phyloP scores from a whole-genome alignment of 2,329 filamentous ascomycete genomes.

The Graphium sp. region DNA sequence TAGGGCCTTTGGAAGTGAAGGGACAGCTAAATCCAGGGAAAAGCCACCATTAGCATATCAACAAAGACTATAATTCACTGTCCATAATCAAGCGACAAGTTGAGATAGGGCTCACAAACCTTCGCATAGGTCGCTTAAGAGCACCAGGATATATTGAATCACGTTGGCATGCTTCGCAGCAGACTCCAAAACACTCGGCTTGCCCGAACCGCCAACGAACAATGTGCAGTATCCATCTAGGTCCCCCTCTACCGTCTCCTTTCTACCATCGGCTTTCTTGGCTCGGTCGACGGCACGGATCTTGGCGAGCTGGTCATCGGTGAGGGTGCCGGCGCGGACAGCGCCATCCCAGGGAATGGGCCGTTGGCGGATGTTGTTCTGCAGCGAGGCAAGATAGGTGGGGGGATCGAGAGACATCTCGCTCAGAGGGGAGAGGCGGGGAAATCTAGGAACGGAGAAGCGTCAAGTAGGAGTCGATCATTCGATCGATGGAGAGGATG shows the following conservation, averaged over 20 bases:
- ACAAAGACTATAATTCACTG: conserved; percentile 1
- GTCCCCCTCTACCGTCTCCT: conserved; percentile 66
- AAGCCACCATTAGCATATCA: background rate
- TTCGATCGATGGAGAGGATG: too few relatives aligned
- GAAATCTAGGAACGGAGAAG: too few relatives aligned
- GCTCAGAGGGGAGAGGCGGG: background rate
- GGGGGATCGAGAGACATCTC: conserved; percentile 82
- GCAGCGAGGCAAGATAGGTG: conserved; percentile 68
- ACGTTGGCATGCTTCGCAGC: conserved; percentile 79
- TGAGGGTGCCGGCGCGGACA: conserved; percentile 83
- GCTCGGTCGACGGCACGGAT: conserved; percentile 96
- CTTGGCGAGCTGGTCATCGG: conserved; percentile 82
- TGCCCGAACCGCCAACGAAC: conserved; percentile 61
- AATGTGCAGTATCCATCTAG: conserved; percentile 64
- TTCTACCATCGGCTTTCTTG: conserved; percentile 68
- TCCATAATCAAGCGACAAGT: conserved; percentile 1
- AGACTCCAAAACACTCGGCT: conserved; percentile 59
- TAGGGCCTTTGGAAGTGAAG: conserved; percentile 28
- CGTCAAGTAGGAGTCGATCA: too few relatives aligned
- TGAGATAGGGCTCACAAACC: conserved; percentile 27
- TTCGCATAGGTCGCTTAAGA: conserved; percentile 75
- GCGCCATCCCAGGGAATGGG: conserved; percentile 97
- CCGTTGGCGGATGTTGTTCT: conserved; percentile 91
- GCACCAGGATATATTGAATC: conserved; percentile 83
- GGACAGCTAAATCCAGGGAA: background rate